These are phyloP conservation scores for Tirmania nivea DNA, from an alignment of 495 filamentous ascomycete genomes.

Conservation along the genomic window DNA sequence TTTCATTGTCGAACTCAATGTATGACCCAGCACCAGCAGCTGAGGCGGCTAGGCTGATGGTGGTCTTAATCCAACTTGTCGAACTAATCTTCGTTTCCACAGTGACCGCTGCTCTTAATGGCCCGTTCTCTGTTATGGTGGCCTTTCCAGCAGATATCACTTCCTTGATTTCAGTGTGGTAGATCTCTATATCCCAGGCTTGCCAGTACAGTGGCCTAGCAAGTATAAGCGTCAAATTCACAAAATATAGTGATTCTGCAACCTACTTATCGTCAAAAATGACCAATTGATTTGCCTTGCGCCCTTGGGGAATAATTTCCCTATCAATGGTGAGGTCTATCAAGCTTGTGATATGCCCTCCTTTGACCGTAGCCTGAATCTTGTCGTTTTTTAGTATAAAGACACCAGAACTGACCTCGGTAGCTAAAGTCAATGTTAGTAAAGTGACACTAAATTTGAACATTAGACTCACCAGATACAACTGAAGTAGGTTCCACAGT, in stretches of 20 bases:
- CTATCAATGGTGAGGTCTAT: conserved; percentile 46
- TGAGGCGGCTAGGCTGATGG: conserved; percentile 48
- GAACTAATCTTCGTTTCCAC: conserved; percentile 74
- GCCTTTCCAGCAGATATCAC: conserved; percentile 44
- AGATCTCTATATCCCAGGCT: conserved; percentile 97
- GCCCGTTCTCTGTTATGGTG: conserved; percentile 46
- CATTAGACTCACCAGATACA: conserved; percentile 5
- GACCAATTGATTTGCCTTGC: conserved; percentile 75
- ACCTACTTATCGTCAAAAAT: conserved; percentile 73
- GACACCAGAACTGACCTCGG: conserved; percentile 41
- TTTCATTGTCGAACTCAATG: conserved; percentile 58
- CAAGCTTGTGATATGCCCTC: conserved; percentile 62
- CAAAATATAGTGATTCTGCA: not conserved
- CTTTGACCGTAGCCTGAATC: conserved; percentile 45
- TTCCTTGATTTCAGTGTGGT: conserved; percentile 68
- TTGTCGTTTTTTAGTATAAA: conserved; percentile 61
- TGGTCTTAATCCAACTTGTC: conserved; percentile 67
- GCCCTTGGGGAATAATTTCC: conserved; percentile 56
- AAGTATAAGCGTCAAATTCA: not conserved
- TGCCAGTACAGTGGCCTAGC: conserved; percentile 74
- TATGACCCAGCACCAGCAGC: conserved; percentile 41
- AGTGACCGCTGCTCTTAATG: conserved; percentile 53
- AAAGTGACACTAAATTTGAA: not conserved
- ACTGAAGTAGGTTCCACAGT: not conserved
- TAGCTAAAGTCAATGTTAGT: conserved; percentile 23